Evolutionary conservation across 2,329 filamentous ascomycete species (phyloP).

Genomic region (Diaporthe sp.): DNA sequence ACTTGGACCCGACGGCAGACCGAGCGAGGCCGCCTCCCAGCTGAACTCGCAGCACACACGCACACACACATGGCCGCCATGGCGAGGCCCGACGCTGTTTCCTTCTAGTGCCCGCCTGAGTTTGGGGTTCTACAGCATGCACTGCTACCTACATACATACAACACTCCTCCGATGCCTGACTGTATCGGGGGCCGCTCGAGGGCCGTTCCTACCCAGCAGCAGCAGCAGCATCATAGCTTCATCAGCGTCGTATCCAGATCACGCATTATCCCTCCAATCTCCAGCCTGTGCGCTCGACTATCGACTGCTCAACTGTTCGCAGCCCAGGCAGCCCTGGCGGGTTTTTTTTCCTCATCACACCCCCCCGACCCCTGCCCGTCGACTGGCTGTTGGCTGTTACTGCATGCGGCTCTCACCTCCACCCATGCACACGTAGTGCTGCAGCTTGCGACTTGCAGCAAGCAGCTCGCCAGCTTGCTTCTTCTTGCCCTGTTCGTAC

Average conservation of each 20-base stretch:
- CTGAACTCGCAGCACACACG: constrained; percentile 9
- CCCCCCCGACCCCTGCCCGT: background rate
- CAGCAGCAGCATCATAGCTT: constrained; percentile 1
- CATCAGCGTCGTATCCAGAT: constrained; percentile 41
- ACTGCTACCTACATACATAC: constrained; percentile 12
- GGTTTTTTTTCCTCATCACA: background rate
- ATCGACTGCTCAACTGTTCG: constrained; percentile 9
- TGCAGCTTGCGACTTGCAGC: constrained; percentile 27
- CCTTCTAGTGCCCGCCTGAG: constrained; percentile 1
- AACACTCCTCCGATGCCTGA: constrained; percentile 8
- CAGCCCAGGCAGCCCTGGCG: constrained; percentile 30
- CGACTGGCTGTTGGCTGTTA: constrained; percentile 8
- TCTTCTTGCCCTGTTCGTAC: constrained; percentile 15
- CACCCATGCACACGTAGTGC: constrained; percentile 7
- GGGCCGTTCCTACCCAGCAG: constrained; percentile 15
- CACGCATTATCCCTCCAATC: constrained; percentile 33
- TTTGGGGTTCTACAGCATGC: constrained; percentile 8
- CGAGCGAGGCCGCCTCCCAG: constrained; percentile 1
- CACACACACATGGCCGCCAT: constrained; percentile 11
- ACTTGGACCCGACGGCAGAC: constrained; percentile 13
- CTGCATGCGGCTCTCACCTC: constrained; percentile 21
- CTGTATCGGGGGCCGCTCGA: constrained; percentile 22
- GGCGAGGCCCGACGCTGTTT: constrained; percentile 16
- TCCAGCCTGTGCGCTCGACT: constrained; percentile 28
- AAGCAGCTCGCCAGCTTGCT: constrained; percentile 20